Evolutionary conservation across 441 rosid genomes (phyloP), one percentile per base, ranked within the genome.

Genomic region (Arabidopsis lyrata): DNA sequence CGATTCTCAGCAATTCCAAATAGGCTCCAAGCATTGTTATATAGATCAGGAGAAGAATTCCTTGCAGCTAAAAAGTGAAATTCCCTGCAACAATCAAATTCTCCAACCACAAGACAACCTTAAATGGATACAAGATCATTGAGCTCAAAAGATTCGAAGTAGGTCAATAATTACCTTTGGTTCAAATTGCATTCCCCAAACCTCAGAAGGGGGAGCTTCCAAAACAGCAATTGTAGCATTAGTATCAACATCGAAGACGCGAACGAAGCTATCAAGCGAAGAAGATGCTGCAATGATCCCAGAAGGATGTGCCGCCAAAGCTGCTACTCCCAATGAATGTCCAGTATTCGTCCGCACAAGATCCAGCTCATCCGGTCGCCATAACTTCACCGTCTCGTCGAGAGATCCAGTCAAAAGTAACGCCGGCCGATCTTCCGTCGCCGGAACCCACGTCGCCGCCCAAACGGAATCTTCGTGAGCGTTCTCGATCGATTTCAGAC

Each of bases 121-220:
- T n/a, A n/a, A n/a, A n/a, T n/a, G n/a, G n/a, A n/a, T n/a, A n/a
- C n/a, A n/a, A n/a, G n/a, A n/a, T n/a, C n/a, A n/a, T n/a, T n/a
- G n/a, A n/a, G n/a, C n/a, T n/a, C n/a, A n/a, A n/a, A n/a, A n/a
- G n/a, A n/a, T n/a, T n/a, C n/a, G n/a, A n/a, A n/a, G n/a, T n/a
- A n/a, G n/a, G n/a, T n/a, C n/a, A n/a, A n/a, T n/a, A n/a, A n/a
- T 22, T 72, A 93, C 97, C 99, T 85, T 86, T 41, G 99, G 91
- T 74, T 93, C 86, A 70, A 93, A 95, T 80, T 86, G 90, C 97
- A 93, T 83, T 73, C 93, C 95, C 97, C 97, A 93, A 63, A 93
- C 95, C 78, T 93, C 98, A n/a, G 95, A 91, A 7, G 98, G 97
- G 8, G 98, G 95, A 72, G 95, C 98, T 78, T 93, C 97, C 61